These are phyloP conservation scores for Colletotrichum sp. DNA, from an alignment of 2,329 filamentous ascomycete species.

Conservation along the genomic window DNA sequence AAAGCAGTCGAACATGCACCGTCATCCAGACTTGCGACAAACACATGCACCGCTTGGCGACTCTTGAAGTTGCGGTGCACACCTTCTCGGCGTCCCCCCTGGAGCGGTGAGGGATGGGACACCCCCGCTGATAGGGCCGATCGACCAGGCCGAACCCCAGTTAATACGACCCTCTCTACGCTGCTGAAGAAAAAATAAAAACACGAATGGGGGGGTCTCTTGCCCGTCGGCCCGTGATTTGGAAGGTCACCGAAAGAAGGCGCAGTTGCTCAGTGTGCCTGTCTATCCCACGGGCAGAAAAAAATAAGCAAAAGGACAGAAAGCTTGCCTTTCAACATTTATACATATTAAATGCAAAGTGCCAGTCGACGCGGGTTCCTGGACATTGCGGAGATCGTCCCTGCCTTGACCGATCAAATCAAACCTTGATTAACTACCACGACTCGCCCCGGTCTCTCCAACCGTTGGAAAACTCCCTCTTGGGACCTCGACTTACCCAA, in stretches of 20 bases:
- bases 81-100: neutral
- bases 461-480: neutral
- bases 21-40: neutral
- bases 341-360: neutral
- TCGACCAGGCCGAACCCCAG: constrained; percentile 9
- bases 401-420: neutral
- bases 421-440: neutral
- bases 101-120: constrained; percentile 6
- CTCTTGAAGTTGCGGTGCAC: neutral
- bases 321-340: neutral
- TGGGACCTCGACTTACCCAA: neutral
- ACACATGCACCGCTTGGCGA: neutral
- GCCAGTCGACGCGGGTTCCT: neutral
- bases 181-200: neutral
- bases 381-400: neutral
- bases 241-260: neutral
- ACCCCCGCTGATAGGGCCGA: constrained; percentile 20
- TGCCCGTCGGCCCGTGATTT: neutral
- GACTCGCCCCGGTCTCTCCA: neutral
- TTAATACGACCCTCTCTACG: constrained; percentile 5
- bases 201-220: neutral
- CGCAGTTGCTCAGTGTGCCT: neutral
- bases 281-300: neutral
- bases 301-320: neutral
- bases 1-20: neutral